Evolutionary conservation across 2,329 filamentous ascomycete species (phyloP).

Genomic region (Alternaria incomplexa): DNA sequence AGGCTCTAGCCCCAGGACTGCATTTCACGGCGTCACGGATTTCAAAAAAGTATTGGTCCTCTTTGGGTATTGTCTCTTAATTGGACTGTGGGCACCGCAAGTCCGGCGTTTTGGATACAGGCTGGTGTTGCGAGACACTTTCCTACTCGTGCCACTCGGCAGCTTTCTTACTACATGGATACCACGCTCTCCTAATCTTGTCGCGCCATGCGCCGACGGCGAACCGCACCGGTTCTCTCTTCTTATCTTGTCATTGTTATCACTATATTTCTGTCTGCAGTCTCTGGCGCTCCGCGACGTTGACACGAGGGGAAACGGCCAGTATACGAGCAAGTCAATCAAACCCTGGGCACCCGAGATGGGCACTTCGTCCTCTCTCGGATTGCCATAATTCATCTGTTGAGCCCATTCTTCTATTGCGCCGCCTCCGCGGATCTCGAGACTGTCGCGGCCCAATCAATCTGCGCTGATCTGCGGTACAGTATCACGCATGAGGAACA

Average conservation of each 20-base stretch:
- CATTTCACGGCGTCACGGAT: slow-evolving; percentile 52
- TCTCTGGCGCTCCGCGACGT: slow-evolving; percentile 26
- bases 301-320: slow-evolving; percentile 31
- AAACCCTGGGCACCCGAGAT: slow-evolving; percentile 35
- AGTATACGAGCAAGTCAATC: slow-evolving; percentile 47
- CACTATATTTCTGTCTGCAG: slow-evolving; percentile 25
- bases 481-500: slow-evolving; percentile 28
- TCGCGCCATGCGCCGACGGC: slow-evolving; percentile 23
- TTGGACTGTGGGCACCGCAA: slow-evolving; percentile 33
- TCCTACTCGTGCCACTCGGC: slow-evolving; percentile 33
- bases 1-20: slow-evolving; percentile 38
- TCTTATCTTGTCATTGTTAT: slow-evolving; percentile 28
- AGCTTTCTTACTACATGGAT: slow-evolving; percentile 25
- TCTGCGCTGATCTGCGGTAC: slow-evolving; percentile 42
- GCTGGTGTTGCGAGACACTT: slow-evolving; percentile 45
- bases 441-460: slow-evolving; percentile 35
- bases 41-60: slow-evolving; percentile 50
- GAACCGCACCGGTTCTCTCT: slow-evolving; percentile 16
- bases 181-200: slow-evolving; percentile 27
- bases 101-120: slow-evolving; percentile 49
- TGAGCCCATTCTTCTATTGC: slow-evolving; percentile 27
- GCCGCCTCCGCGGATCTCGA: slow-evolving; percentile 18
- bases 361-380: slow-evolving; percentile 27
- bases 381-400: slow-evolving; percentile 27
- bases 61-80: slow-evolving; percentile 42